phyloP scores from a whole-genome alignment of 345 rosid species.

The Reutealis trisperma region DNA sequence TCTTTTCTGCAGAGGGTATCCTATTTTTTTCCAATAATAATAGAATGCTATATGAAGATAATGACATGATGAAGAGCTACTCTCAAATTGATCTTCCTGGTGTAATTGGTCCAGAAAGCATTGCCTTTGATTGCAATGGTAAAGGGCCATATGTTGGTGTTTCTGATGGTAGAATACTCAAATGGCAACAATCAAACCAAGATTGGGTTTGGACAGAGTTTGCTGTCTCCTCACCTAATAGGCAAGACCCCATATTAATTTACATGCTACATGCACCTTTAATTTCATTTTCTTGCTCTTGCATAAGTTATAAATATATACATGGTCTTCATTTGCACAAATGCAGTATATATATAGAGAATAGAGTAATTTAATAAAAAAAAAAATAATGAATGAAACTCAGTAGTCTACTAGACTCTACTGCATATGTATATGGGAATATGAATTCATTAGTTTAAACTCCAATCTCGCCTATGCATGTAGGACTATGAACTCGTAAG shows the following conservation, averaged over 20 bases:
- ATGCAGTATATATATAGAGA: too few species aligned
- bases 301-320: too few species aligned
- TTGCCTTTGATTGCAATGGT: constrained; percentile 50
- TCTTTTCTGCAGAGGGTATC: neutral
- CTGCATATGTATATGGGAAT: too few species aligned
- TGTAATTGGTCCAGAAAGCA: constrained; percentile 53
- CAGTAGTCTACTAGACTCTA: too few species aligned
- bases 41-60: neutral
- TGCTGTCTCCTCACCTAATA: constrained; percentile 50
- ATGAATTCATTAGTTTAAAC: too few species aligned
- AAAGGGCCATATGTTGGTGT: constrained; percentile 63
- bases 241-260: constrained; percentile 32
- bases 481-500: too few species aligned
- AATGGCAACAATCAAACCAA: constrained; percentile 49
- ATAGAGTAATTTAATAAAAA: too few species aligned
- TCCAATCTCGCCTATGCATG: too few species aligned
- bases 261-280: neutral
- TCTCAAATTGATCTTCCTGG: constrained; percentile 23
- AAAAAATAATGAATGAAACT: too few species aligned
- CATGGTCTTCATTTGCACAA: too few species aligned
- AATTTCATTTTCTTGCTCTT: neutral
- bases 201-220: constrained; percentile 71
- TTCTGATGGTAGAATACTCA: constrained; percentile 65
- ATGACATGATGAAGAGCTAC: constrained; percentile 4
- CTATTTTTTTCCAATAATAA: neutral